Base-by-base conservation (phyloP, 495 filamentous ascomycete species). In the Tuber indicum region DNA sequence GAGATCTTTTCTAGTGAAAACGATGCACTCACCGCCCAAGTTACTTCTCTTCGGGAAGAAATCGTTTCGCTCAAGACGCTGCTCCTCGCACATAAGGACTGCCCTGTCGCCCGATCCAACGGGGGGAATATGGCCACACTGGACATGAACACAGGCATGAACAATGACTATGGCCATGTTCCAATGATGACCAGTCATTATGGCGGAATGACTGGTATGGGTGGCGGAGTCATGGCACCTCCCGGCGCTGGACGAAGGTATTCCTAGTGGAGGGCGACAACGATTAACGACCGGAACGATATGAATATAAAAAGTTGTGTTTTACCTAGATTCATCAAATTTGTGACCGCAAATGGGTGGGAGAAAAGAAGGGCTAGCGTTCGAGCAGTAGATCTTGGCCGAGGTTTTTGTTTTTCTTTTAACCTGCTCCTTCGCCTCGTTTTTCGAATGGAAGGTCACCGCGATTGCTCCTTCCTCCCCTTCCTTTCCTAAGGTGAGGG, bases 51-150 rank as follows among this genome's bases (percentile, higher is more conserved):
- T 1, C 90, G 95, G 49, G 96, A 98, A 84, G 96, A 99, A 82
- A 92, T 99, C 73, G 94, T 98, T 79, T 94, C 94, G 74, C 89
- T 99, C 66, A 99, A 98, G 87, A 97, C 94, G 0, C 87, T 98
- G 2, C 86, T 99, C 49, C 88, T 98, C 9, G 94, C 94, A 3
- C 96, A 99, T 84, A 99, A 99, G 83, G 96, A 99, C 83, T 99
- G 96, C 80, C 93, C 96, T 1, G 91, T 98, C 39, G 92, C 93
- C 12, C 93, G 96, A 82, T 89, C 91, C 42, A 96, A 98, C 84
- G 93, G 94, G 17, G 84, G 97, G 16, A 88, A 89, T 71, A 88
- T 81, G 47, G 77, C 78, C 46, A 72, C 81, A 23, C 75, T 74
- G 23, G 79, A 72, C 16, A 79, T 82, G 23, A 71, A 80, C 14